Conservation (phyloP, 768 basidiomycete species). For the Suillus brevipes region DNA sequence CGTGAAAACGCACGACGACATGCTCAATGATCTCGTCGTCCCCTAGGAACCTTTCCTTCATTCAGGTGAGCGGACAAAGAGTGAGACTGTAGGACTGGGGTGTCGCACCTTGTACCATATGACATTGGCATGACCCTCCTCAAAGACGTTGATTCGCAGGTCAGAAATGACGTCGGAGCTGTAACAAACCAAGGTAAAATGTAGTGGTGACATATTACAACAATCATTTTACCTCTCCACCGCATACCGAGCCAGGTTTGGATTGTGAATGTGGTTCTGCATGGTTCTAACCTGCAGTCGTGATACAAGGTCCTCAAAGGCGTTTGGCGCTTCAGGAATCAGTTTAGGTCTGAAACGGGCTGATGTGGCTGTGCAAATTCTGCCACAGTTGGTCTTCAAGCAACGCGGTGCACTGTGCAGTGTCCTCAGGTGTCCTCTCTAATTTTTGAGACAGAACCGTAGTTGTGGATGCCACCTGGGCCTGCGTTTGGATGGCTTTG, state of each 20-base stretch:
- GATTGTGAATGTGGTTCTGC: conserved; percentile 23
- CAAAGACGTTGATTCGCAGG: conserved; percentile 62
- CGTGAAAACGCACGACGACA: conserved; percentile 53
- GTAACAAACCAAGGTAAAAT: conserved; percentile 7
- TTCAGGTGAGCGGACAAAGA: conserved; percentile 13
- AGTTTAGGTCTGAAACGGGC: neutral
- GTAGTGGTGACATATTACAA: neutral
- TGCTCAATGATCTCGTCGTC: conserved; percentile 79
- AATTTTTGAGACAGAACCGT: neutral
- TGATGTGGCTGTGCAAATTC: conserved; percentile 20
- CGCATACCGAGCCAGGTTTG: conserved; percentile 32
- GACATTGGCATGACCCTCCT: conserved; percentile 57
- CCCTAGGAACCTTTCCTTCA: conserved; percentile 69
- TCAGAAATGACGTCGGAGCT: conserved; percentile 77
- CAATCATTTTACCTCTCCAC: conserved; percentile 32
- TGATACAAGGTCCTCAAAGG: neutral
- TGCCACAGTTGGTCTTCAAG: neutral
- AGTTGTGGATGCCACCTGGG: conserved; percentile 59
- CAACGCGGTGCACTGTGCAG: neutral
- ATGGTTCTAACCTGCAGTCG: conserved; percentile 11
- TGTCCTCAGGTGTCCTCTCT: neutral
- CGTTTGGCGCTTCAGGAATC: neutral
- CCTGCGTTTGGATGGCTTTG: conserved; percentile 73
- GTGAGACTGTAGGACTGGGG: neutral
- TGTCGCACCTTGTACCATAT: conserved; percentile 71